Evolutionary conservation across 108 stramenopile species (phyloP).

Genomic region (Asterionellopsis glacialis): DNA sequence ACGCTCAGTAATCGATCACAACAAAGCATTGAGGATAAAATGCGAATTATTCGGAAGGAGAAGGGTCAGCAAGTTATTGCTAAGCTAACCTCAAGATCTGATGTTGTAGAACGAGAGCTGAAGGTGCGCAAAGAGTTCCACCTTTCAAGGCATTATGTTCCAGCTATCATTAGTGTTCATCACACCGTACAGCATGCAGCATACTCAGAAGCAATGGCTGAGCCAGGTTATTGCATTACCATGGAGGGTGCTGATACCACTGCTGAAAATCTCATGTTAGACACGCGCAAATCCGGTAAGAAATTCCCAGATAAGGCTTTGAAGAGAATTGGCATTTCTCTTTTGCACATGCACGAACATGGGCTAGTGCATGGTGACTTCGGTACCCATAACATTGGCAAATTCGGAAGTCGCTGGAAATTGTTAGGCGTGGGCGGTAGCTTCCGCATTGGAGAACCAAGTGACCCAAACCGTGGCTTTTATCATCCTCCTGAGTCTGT

Average conservation of each 20-base stretch:
- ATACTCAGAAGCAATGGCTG: conserved; percentile 86
- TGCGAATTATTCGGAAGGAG: conserved; percentile 71
- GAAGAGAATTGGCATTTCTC: conserved; percentile 78
- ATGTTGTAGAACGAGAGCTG: conserved; percentile 83
- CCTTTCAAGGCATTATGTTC: conserved; percentile 85
- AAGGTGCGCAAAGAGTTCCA: conserved; percentile 82
- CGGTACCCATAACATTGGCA: conserved; percentile 87
- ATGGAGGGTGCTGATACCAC: conserved; percentile 91
- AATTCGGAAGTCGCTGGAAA: conserved; percentile 84
- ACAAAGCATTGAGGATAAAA: conserved; percentile 69
- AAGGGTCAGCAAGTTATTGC: conserved; percentile 89
- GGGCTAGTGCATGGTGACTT: conserved; percentile 86
- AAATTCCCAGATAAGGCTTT: conserved; percentile 74
- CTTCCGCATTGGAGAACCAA: conserved; percentile 57
- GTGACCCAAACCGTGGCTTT: conserved; percentile 78
- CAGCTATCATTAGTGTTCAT: conserved; percentile 87
- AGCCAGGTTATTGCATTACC: conserved; percentile 87
- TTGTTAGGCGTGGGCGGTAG: conserved; percentile 82
- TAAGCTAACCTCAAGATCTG: conserved; percentile 77
- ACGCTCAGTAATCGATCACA: conserved; percentile 62
- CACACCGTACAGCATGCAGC: conserved; percentile 90
- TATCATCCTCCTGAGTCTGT: conserved; percentile 87
- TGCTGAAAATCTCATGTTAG: conserved; percentile 85
- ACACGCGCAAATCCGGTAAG: conserved; percentile 72
- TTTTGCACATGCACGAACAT: conserved; percentile 86